These are phyloP conservation scores for Fraxinus velutina DNA, from an alignment of 305 asterid species.

Conservation along the genomic window DNA sequence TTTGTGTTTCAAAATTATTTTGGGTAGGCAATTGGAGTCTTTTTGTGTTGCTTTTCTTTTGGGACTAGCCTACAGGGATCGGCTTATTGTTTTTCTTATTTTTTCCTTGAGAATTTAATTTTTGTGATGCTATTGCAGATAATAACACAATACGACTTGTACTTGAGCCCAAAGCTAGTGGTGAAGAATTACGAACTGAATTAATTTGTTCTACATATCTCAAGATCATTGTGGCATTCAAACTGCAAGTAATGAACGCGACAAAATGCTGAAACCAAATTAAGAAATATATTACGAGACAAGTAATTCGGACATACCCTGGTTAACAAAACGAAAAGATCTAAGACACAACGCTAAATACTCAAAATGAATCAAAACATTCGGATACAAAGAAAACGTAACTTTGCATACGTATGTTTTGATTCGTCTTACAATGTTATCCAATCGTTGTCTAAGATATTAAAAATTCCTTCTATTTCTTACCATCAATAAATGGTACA, in stretches of 20 bases:
- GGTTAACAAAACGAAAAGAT: no score
- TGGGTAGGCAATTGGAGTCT: background rate
- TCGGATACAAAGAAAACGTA: no score
- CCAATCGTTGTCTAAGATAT: no score
- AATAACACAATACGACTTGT: conserved; percentile 82
- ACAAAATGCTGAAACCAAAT: background rate
- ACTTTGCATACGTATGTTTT: no score
- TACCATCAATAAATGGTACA: no score
- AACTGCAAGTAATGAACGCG: background rate
- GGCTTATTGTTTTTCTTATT: background rate
- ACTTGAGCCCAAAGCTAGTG: conserved; percentile 84
- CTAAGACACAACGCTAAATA: no score
- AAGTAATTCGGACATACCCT: no score
- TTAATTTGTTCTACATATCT: background rate
- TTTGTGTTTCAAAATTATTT: background rate
- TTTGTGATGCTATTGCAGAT: conserved; percentile 55
- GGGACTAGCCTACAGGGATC: no score
- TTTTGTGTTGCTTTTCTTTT: background rate
- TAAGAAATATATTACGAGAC: background rate
- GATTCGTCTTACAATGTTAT: no score
- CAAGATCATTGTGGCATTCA: background rate
- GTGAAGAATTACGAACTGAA: conserved; percentile 64
- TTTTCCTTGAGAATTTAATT: background rate
- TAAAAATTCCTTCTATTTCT: no score
- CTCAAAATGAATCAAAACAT: no score